Evolutionary conservation across 805 yeast genomes (phyloP).

Genomic region (Nadsonia fulvescens): DNA sequence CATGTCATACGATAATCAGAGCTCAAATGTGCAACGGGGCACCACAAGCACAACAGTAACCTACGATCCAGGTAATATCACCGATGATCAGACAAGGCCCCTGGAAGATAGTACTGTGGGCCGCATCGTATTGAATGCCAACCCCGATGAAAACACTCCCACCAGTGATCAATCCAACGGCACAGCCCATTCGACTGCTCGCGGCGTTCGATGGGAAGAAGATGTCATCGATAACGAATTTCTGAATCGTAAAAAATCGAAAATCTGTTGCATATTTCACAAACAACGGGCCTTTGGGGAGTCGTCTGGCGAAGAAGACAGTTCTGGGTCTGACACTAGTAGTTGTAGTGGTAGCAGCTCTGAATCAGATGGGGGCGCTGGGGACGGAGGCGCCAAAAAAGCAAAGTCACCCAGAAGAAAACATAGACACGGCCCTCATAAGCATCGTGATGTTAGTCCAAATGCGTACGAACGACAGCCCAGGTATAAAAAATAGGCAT

Average conservation of each 20-base stretch:
- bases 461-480: slow-evolving; percentile 90
- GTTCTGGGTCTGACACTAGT: slow-evolving; percentile 18
- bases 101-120: too few species aligned
- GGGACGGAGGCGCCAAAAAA: slow-evolving; percentile 7
- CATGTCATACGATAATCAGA: too few species aligned
- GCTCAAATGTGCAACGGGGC: too few species aligned
- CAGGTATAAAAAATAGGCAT: slow-evolving; percentile 6
- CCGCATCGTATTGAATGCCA: too few species aligned
- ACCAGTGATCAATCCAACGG: too few species aligned
- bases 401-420: slow-evolving; percentile 7
- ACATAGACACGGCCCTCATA: slow-evolving; percentile 10
- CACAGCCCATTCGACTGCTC: slow-evolving; percentile 13
- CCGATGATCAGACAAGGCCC: too few species aligned
- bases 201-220: slow-evolving; percentile 65
- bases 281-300: slow-evolving; percentile 22
- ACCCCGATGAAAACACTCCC: too few species aligned
- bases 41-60: too few species aligned
- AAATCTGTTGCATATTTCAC: slow-evolving; percentile 58
- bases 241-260: slow-evolving; percentile 75
- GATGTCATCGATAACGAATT: slow-evolving; percentile 82
- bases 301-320: slow-evolving; percentile 17
- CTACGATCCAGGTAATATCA: too few species aligned
- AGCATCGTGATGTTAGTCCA: slow-evolving; percentile 29
- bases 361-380: slow-evolving; percentile 18
- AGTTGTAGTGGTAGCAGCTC: slow-evolving; percentile 25